Evolutionary conservation across 176 grass and related monocot genomes (phyloP), one percentile per base, ranked within the genome.

Genomic region (Microstegium vimineum): DNA sequence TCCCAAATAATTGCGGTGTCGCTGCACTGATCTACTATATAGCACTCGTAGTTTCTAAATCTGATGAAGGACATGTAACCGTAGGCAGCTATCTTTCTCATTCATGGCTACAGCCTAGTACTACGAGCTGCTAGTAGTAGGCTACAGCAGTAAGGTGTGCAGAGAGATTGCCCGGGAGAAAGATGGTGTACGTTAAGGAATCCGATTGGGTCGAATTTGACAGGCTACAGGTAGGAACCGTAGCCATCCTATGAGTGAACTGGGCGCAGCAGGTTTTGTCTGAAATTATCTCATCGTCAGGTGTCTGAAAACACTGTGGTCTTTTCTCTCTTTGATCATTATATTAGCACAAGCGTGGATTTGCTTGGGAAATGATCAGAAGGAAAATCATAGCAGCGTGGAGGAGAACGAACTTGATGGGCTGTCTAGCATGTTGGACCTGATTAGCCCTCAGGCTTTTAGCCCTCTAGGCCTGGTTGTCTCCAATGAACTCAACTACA

Each of bases 1-100:
- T 20, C 62, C 62, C 73, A 32, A 51, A 81, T 80, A 75, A 84
- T 84, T 69, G 81, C n/a, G 35, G 69, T 25, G 27, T 66, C 71
- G 11, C 56, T 72, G 10, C 60, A 18, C 47, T 74, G 60, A 80
- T 84, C 17, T 32, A 77, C 8, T 20, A 17, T 18, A 5, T 3
- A 9, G 52, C 4, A n/a, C 0, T n/a, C 8, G 20, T 10, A n/a
- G 52, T n/a, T n/a, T 10, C 62, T 66, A 65, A 65, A 79, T 45
- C 59, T 20, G 69, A 75, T 43, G 22, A n/a, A 35, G 38, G 73
- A 77, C 22, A 69, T 23, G 66, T 52, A 30, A 71, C 78, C 5
- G 45, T 43, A 52, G 11, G 51, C 20, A 56, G 51, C 46, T 23
- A 42, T 4, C 25, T 34, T 47, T 66, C 40, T 3, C 26, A 25